These are phyloP conservation scores for Aspergillus sp. DNA, from an alignment of 2,329 filamentous ascomycete species.

Conservation along the genomic window DNA sequence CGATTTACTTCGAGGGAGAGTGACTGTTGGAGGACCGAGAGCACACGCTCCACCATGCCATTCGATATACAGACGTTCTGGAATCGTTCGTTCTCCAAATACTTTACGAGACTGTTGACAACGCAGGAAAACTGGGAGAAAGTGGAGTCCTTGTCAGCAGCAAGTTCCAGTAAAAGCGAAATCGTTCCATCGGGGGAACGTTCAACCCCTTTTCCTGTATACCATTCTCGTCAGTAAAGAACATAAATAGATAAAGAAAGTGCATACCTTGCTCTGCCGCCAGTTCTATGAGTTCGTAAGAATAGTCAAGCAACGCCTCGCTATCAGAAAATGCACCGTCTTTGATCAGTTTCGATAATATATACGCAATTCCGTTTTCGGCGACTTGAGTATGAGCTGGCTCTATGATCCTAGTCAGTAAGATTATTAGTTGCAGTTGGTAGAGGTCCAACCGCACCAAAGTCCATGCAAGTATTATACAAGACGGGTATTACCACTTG, in stretches of 20 bases:
- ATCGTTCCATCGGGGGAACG: constrained; percentile 30
- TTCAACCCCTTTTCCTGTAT: constrained; percentile 28
- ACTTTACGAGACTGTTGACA: constrained; percentile 25
- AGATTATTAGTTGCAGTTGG: neutral
- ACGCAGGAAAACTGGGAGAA: constrained; percentile 28
- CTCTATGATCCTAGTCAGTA: constrained; percentile 23
- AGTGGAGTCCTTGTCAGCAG: constrained; percentile 18
- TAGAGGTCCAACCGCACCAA: constrained; percentile 22
- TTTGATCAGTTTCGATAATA: constrained; percentile 29
- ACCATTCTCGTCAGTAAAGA: neutral
- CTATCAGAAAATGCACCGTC: constrained; percentile 26
- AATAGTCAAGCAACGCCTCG: constrained; percentile 27
- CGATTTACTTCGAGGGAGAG: constrained; percentile 19
- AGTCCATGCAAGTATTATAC: constrained; percentile 42
- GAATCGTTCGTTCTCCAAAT: constrained; percentile 33
- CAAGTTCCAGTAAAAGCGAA: constrained; percentile 27
- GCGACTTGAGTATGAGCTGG: constrained; percentile 35
- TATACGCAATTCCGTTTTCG: constrained; percentile 29
- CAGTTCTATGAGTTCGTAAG: constrained; percentile 36
- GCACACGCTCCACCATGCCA: constrained; percentile 24
- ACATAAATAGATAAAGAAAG: neutral
- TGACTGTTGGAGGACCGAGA: constrained; percentile 28
- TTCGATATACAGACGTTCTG: constrained; percentile 31
- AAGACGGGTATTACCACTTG: constrained; percentile 38
- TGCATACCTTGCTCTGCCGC: constrained; percentile 33